phyloP scores from a whole-genome alignment of 345 rosid genomes.

The Aquilaria malaccensis region DNA sequence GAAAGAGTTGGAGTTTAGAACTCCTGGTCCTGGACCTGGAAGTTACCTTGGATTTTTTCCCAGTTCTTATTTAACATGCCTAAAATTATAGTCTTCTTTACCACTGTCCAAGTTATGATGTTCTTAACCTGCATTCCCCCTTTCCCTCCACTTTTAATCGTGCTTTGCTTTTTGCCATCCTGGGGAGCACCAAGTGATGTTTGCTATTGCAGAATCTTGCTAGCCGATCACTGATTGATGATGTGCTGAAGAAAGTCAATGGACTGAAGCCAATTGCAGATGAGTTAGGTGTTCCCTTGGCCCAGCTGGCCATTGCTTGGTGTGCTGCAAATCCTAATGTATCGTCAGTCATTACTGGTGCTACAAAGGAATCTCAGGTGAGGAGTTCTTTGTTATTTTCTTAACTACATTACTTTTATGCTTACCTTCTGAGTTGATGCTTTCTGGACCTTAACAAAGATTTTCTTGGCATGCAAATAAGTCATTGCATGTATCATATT shows the following conservation, averaged over 20 bases:
- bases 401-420: too few species aligned
- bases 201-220: conserved; percentile 59
- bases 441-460: too few species aligned
- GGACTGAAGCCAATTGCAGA: conserved; percentile 93
- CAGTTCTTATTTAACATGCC: neutral
- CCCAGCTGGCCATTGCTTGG: conserved; percentile 96
- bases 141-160: neutral
- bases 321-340: conserved; percentile 94
- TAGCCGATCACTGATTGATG: conserved; percentile 77
- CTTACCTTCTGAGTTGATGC: too few species aligned
- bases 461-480: too few species aligned
- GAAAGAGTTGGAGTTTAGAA: too few species aligned
- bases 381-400: neutral
- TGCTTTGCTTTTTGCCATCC: neutral
- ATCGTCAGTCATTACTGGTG: conserved; percentile 87
- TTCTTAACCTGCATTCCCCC: too few species aligned
- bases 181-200: neutral
- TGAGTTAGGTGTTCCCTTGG: conserved; percentile 79
- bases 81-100: too few species aligned
- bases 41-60: neutral
- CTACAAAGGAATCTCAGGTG: conserved; percentile 91
- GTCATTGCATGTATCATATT: too few species aligned
- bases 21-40: too few species aligned
- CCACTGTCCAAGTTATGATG: too few species aligned
- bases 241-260: conserved; percentile 76